Base-by-base conservation (phyloP, 1,284 basidiomycete genomes). In the Fomitiporia mediterranea region DNA sequence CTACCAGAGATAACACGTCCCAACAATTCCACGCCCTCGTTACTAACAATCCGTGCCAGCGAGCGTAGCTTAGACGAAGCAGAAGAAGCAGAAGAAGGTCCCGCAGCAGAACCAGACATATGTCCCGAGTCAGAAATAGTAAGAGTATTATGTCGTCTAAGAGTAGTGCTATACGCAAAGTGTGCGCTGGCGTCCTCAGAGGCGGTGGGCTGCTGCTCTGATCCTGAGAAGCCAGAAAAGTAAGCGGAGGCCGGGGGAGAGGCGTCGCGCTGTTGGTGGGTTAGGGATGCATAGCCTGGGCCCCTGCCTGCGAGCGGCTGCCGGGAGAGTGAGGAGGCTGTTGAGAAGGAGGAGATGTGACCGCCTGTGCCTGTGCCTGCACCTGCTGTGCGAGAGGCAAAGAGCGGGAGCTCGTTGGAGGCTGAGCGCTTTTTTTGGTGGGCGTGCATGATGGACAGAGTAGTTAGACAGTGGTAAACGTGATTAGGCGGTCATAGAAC, bases 111-210 rank as follows among this genome's bases (percentile, higher is more conserved):
- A 8, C 15, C 8, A 30, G 13, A 2, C 47, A 17, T 25, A 17
- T 11, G 17, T 9, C 27, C 23, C 4, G 5, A 23, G 8, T 19
- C 7, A 7, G 21, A 19, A 17, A 43, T 4, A 21, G 21, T 25
- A 23, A 21, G 42, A 13, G 42, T 43, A 40, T 78, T 75, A 62
- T 91, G 89, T 59, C 90, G 69, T 51, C 89, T 70, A 23, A 93
- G 74, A 0, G 86, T 90, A 0, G 90, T 92, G 61, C 86, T 89
- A 70, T 91, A 92, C 2, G 89, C 84, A 65, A 92, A 93, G 66
- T 91, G 89, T 2, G 79, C 68, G 40, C 77, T 74, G 1, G 88
- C 86, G 53, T 82, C 82, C 0, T 84, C 74, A 84, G 80, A 27
- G 79, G 75, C 8, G 82, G 75, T 57, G 79, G 74, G 23, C 75